These are phyloP conservation scores for Penicillium paneum DNA, from an alignment of 2,329 filamentous ascomycete species.

Conservation along the genomic window DNA sequence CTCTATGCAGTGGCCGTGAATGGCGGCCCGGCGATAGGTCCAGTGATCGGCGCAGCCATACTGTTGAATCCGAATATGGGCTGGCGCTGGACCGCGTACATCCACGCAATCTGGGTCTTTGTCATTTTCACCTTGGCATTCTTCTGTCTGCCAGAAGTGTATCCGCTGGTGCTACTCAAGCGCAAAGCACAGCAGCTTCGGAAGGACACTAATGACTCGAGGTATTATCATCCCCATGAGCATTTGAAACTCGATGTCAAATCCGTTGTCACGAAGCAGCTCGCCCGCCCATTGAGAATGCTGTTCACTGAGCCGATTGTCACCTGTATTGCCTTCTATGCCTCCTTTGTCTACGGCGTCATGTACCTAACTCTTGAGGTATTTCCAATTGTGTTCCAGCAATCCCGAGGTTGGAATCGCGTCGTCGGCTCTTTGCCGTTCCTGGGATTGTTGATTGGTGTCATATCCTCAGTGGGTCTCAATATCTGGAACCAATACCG, in stretches of 20 bases:
- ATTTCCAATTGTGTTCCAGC: conserved; percentile 48
- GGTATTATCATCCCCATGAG: conserved; percentile 48
- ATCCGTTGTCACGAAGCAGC: background rate
- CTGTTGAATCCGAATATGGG: conserved; percentile 33
- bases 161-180: conserved; percentile 40
- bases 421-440: conserved; percentile 45
- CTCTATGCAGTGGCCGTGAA: conserved; percentile 44
- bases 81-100: conserved; percentile 49
- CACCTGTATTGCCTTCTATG: conserved; percentile 45
- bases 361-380: conserved; percentile 49
- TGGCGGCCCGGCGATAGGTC: conserved; percentile 43
- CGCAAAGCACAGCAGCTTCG: conserved; percentile 39
- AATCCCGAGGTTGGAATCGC: conserved; percentile 38
- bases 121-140: conserved; percentile 25
- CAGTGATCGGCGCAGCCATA: conserved; percentile 44
- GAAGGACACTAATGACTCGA: conserved; percentile 37
- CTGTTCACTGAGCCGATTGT: conserved; percentile 50
- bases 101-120: conserved; percentile 43
- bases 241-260: conserved; percentile 39
- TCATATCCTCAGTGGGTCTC: conserved; percentile 40
- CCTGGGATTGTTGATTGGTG: conserved; percentile 45
- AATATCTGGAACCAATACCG: conserved; percentile 44
- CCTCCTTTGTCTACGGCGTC: conserved; percentile 48
- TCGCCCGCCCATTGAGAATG: conserved; percentile 32
- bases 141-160: conserved; percentile 41